Evolutionary conservation across 768 basidiomycete genomes (phyloP).

Genomic region (Baorangia bicolor): DNA sequence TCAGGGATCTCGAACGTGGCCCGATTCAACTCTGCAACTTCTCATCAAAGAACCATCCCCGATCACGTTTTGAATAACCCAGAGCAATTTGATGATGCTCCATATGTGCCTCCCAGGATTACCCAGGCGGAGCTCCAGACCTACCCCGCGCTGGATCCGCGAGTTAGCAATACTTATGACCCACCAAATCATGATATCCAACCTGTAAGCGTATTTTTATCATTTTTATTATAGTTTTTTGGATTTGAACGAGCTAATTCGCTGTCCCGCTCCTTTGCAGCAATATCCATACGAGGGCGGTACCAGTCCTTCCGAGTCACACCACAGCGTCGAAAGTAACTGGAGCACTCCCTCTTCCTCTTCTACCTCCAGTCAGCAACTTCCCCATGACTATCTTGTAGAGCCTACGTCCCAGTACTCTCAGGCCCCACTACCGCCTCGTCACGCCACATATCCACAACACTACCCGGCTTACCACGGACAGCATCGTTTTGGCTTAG

Average conservation of each 20-base stretch:
- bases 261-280: not conserved
- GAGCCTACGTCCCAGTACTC: constrained; percentile 8
- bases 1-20: constrained; percentile 9
- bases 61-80: constrained; percentile 11
- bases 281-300: constrained; percentile 20
- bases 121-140: constrained; percentile 18
- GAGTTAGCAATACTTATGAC: constrained; percentile 3
- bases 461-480: constrained; percentile 27
- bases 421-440: constrained; percentile 2
- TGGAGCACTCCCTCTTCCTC: constrained; percentile 30
- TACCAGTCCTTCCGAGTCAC: constrained; percentile 26
- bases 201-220: constrained; percentile 11
- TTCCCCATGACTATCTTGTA: constrained; percentile 6
- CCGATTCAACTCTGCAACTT: constrained; percentile 9
- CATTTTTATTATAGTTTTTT: not conserved
- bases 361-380: constrained; percentile 19
- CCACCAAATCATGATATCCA: constrained; percentile 13
- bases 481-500: constrained; percentile 22
- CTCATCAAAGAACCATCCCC: constrained; percentile 13
- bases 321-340: constrained; percentile 24
- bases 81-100: constrained; percentile 28
- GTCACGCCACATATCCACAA: not conserved
- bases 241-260: not conserved
- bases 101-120: constrained; percentile 30
- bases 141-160: constrained; percentile 18